A percentile compares a stretch with the other conserved stretches of the same genome.
Conservation (phyloP, 2,329 filamentous ascomycete species). For the Raffaelea ambrosiae region DNA sequence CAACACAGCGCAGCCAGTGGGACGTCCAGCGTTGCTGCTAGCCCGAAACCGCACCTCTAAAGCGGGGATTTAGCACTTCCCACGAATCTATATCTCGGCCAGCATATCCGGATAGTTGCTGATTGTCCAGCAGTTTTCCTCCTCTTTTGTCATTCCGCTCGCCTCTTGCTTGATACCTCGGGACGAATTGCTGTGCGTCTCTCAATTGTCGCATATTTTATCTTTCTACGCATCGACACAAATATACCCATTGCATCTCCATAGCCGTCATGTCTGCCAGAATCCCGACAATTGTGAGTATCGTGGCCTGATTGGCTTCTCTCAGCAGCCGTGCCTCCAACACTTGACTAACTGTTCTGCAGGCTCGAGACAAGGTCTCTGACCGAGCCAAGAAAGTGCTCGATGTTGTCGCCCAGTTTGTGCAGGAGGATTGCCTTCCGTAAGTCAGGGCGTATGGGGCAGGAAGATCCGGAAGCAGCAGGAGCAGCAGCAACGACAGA, state of each 20-base stretch:
- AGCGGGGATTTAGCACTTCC: neutral
- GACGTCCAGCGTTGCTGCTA: too few relatives aligned
- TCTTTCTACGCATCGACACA: too few relatives aligned
- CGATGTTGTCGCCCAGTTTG: conserved; percentile 87
- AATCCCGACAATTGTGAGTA: conserved; percentile 37
- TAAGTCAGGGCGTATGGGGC: too few relatives aligned
- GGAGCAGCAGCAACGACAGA: too few relatives aligned
- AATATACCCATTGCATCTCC: too few relatives aligned
- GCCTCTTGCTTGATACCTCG: too few relatives aligned
- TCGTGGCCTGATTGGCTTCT: neutral
- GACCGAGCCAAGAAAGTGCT: conserved; percentile 76
- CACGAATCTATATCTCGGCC: too few relatives aligned
- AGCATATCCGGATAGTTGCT: too few relatives aligned
- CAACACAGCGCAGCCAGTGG: neutral
- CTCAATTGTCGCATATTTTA: too few relatives aligned
- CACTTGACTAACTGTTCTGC: conserved; percentile 6
- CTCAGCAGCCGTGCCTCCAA: neutral
- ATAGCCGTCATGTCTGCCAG: conserved; percentile 32
- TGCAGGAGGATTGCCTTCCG: conserved; percentile 91
- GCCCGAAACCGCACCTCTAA: too few relatives aligned
- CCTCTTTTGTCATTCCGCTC: neutral
- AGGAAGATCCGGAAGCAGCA: too few relatives aligned
- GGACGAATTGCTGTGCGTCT: too few relatives aligned
- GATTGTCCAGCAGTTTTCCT: neutral
- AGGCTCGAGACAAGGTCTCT: conserved; percentile 54